phyloP scores from a whole-genome alignment of 2,329 filamentous ascomycete species.

The Corinectria fuckeliana region DNA sequence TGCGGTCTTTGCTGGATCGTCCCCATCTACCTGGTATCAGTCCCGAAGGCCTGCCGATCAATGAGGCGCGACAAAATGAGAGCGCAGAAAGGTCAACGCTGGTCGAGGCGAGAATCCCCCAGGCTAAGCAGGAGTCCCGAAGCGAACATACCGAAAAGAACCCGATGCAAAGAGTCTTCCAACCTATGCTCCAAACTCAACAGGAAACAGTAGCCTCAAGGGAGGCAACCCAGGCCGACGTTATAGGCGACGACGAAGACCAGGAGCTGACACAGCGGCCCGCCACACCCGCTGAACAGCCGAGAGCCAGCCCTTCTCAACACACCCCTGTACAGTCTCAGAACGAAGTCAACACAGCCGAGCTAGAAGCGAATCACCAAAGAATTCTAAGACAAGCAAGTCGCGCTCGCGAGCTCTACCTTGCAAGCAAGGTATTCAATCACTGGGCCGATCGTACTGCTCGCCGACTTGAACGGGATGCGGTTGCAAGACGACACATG shows the following conservation, averaged over 20 bases:
- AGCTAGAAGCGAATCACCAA: constrained; percentile 27
- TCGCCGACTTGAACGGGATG: constrained; percentile 70
- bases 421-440: constrained; percentile 51
- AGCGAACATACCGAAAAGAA: not conserved
- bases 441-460: constrained; percentile 70
- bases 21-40: not conserved
- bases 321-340: not conserved
- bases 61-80: not conserved
- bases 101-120: not conserved
- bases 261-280: not conserved
- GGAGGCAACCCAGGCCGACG: not conserved
- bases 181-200: not conserved
- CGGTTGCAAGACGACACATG: constrained; percentile 72
- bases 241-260: not conserved
- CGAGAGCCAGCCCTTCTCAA: not conserved
- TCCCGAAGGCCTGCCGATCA: not conserved
- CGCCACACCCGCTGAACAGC: not conserved
- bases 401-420: constrained; percentile 69
- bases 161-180: not conserved
- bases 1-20: constrained; percentile 6
- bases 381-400: constrained; percentile 58
- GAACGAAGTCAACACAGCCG: constrained; percentile 8
- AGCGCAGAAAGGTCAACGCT: not conserved
- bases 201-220: not conserved
- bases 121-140: not conserved